phyloP scores from a whole-genome alignment of 1,284 basidiomycete genomes.

The Trichosporon asahii region DNA sequence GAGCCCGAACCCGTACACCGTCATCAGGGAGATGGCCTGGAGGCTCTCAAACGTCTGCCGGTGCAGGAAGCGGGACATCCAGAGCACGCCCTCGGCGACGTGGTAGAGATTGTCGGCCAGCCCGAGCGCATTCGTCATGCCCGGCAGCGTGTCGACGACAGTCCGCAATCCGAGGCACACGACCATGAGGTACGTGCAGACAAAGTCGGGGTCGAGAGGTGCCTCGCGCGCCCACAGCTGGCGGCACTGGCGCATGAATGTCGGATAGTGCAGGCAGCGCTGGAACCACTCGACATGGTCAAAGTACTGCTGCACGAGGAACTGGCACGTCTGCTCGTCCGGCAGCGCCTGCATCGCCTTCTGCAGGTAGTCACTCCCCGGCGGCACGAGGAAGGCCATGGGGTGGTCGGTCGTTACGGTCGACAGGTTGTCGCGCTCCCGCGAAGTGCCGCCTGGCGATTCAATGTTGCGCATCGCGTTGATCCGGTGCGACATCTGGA shows the following conservation, averaged over 20 bases:
- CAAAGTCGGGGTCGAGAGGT: constrained; percentile 18
- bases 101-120: constrained; percentile 22
- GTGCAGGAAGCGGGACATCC: constrained; percentile 23
- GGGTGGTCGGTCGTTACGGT: constrained; percentile 14
- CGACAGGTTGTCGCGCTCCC: neutral
- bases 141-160: constrained; percentile 13
- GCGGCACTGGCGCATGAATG: constrained; percentile 22
- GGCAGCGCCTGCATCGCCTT: constrained; percentile 21
- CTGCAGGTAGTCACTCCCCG: constrained; percentile 20
- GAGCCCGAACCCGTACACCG: constrained; percentile 22
- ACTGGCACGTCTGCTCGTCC: constrained; percentile 17
- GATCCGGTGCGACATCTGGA: constrained; percentile 24
- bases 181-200: constrained; percentile 25
- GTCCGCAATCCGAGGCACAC: constrained; percentile 21
- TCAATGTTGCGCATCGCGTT: constrained; percentile 25
- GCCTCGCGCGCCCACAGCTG: constrained; percentile 16
- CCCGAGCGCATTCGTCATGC: constrained; percentile 13
- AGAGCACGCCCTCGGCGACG: constrained; percentile 24
- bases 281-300: constrained; percentile 28
- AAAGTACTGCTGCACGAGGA: constrained; percentile 25
- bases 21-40: constrained; percentile 26
- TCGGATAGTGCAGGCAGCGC: constrained; percentile 24
- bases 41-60: constrained; percentile 26
- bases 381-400: constrained; percentile 19
- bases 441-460: constrained; percentile 7